These are phyloP conservation scores for Casuarina cunninghamiana DNA, from an alignment of 306 rosid genomes.

Conservation along the genomic window DNA sequence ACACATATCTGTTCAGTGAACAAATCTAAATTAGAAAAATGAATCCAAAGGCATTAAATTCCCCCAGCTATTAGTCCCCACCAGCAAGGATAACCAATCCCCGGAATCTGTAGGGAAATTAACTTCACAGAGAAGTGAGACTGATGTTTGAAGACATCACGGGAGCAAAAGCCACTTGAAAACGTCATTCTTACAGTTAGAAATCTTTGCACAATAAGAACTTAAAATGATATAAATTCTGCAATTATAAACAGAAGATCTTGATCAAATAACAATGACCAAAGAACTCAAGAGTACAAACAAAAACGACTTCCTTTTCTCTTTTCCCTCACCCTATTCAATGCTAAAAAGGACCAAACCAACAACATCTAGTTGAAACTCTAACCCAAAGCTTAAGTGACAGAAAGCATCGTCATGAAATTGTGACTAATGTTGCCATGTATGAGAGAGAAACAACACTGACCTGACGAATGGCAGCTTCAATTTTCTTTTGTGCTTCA, in stretches of 20 bases:
- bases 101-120: neutral
- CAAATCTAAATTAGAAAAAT: neutral
- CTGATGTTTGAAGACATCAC: neutral
- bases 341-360: neutral
- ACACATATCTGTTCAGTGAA: neutral
- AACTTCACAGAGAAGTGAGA: neutral
- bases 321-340: neutral
- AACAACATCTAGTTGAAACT: neutral
- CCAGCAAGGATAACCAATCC: neutral
- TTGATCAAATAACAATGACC: neutral
- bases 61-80: neutral
- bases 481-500: conserved; percentile 96
- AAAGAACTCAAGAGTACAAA: neutral
- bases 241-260: neutral
- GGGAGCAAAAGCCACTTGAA: neutral
- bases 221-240: neutral
- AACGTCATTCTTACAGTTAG: neutral
- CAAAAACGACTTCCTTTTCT: neutral
- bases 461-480: conserved; percentile 97
- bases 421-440: neutral
- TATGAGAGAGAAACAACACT: conserved; percentile 11
- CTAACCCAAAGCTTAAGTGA: neutral
- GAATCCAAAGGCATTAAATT: neutral
- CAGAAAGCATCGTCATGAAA: neutral
- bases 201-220: neutral